Conservation (phyloP, 1,139 yeast genomes). For the Blastobotrys ciferrii region DNA sequence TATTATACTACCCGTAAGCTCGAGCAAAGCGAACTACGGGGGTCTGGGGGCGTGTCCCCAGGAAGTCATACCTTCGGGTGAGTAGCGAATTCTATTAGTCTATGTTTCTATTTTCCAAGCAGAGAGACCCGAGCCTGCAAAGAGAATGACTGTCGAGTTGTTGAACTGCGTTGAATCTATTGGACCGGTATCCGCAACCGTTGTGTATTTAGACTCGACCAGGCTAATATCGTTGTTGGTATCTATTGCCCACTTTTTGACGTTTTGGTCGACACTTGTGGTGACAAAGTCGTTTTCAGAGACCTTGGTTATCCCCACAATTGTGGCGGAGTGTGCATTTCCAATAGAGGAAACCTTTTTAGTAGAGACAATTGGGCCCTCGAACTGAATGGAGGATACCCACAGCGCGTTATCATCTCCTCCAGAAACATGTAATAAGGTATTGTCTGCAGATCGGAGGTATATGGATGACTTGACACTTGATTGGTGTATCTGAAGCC, state of each 20-base stretch:
- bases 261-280: constrained; percentile 76
- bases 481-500: constrained; percentile 72
- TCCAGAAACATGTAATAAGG: constrained; percentile 58
- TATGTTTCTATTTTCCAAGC: constrained; percentile 20
- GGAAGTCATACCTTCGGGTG: too few species aligned
- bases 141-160: constrained; percentile 13
- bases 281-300: constrained; percentile 39
- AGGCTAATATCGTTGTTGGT: constrained; percentile 38
- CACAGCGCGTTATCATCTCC: constrained; percentile 89
- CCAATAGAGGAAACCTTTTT: constrained; percentile 37
- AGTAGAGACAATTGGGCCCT: constrained; percentile 27
- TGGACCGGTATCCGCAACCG: constrained; percentile 90
- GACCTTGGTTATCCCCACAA: constrained; percentile 57
- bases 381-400: constrained; percentile 42
- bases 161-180: constrained; percentile 29
- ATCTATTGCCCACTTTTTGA: constrained; percentile 58
- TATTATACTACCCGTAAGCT: too few species aligned
- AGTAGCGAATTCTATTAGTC: too few species aligned
- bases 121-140: constrained; percentile 36
- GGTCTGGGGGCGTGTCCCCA: too few species aligned
- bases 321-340: constrained; percentile 81
- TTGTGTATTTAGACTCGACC: constrained; percentile 55
- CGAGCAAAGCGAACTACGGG: too few species aligned
- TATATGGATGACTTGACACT: constrained; percentile 60
- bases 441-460: constrained; percentile 3